phyloP scores from a whole-genome alignment of 768 basidiomycete genomes.

The Tulasnella sp. region DNA sequence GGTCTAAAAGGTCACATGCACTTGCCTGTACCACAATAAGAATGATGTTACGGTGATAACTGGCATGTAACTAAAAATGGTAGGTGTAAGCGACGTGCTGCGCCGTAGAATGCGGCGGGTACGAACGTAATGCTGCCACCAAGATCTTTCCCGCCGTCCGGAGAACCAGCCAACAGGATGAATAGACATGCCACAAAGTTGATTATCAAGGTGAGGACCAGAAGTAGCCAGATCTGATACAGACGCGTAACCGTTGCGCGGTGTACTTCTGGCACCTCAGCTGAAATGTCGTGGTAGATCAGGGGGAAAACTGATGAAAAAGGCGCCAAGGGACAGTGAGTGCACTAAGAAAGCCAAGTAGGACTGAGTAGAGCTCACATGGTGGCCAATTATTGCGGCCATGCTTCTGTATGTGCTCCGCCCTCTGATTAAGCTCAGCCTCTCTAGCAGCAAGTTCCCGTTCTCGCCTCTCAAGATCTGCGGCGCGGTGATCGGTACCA shows the following conservation, averaged over 20 bases:
- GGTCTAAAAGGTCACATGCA: conserved; percentile 15
- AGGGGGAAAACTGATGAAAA: conserved; percentile 77
- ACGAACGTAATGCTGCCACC: conserved; percentile 81
- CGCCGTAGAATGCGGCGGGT: conserved; percentile 35
- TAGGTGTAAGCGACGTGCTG: conserved; percentile 36
- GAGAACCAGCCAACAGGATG: conserved; percentile 74
- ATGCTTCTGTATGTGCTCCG: conserved; percentile 69
- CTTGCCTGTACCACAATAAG: conserved; percentile 92
- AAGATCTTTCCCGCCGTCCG: conserved; percentile 76
- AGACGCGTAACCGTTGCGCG: conserved; percentile 79
- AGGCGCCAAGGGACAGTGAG: conserved; percentile 28
- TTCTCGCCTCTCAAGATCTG: conserved; percentile 77
- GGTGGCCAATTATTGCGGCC: conserved; percentile 94
- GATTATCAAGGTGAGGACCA: conserved; percentile 75
- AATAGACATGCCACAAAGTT: conserved; percentile 92
- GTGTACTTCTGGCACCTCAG: conserved; percentile 84
- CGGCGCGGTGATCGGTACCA: conserved; percentile 44
- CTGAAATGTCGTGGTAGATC: conserved; percentile 89
- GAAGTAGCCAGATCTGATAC: conserved; percentile 93
- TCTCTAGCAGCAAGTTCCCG: conserved; percentile 76
- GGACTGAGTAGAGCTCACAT: conserved; percentile 56
- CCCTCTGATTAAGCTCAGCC: conserved; percentile 36
- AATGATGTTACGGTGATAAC: conserved; percentile 81
- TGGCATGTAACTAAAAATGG: conserved; percentile 66
- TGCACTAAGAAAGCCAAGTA: not conserved